Evolutionary conservation across 2,329 filamentous ascomycete species (phyloP), one percentile per base, ranked within the genome.

Genomic region (Lasiodiplodia citricola): DNA sequence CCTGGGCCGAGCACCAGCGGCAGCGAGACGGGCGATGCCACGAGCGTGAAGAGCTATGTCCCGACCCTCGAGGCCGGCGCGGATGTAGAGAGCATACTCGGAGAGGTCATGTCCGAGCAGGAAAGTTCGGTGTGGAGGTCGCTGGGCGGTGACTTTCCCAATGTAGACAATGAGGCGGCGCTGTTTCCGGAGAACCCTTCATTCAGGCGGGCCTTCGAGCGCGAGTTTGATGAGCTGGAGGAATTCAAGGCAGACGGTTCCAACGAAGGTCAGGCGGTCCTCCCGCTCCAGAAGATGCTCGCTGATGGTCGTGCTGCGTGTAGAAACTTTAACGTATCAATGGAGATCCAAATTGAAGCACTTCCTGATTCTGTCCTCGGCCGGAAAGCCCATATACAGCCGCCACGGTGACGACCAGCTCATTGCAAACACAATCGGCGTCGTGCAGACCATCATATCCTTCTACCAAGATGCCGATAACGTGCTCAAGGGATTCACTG

Each of bases 291-390:
- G 66, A 67, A 66, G 18, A 67, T 63, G 31, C 63, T 69, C 72
- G 72, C 76, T 80, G 76, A 80, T 76, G 65, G 70, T 69, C 67
- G 69, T 47, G 62, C 23, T 57, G 69, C 51, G 16, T 69, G 74
- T 76, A 78, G 81, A 83, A 74, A 72, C 77, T 25, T 73, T 93
- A 31, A 84, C 97, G 51, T 82, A 84, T 18, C 85, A 90, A 71
- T 99, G 94, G 94, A 96, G 94, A 77, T 88, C 91, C 47, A 98
- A 98, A 82, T 86, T 94, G 71, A 99, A 99, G 80, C 96, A 99
- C 80, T 99, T 97, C 79, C 89, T 99, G 81, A 97, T 99, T 74
- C 84, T 99, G 1, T 98, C 96, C 2, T 95, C 94, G 16, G 95
- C 96, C 11, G 96, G 96, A 23, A 99, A 99, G 79, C 96, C 96